Base-by-base conservation (phyloP, 495 filamentous ascomycete genomes). In the Tuber microsphaerosporum region DNA sequence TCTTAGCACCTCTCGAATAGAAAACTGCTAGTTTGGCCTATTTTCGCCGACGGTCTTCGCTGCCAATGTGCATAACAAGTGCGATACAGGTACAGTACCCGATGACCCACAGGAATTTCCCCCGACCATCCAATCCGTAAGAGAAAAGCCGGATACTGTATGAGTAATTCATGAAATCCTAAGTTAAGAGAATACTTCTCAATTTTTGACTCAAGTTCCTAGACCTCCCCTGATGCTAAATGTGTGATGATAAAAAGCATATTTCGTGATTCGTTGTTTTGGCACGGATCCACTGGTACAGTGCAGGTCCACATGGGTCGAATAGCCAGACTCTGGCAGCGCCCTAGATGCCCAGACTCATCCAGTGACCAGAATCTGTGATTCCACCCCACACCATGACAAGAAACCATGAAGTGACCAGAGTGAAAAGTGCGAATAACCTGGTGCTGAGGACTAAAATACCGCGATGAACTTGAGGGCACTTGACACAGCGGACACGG, bases 401-500 rank as follows among this genome's bases (percentile, higher is more conserved):
- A 31, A 17, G n/a, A 61, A 31, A 16, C 56, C 56, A 14, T 26
- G n/a, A 31, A 31, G 56, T 31, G 56, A 31, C 56, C 26, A 16
- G 56, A n/a, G 56, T 61, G 26, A 61, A 61, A 61, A 0, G n/a
- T 61, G 56, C n/a, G n/a, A 26, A 61, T 61, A 61, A 31, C 56
- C 26, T 31, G 3, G 56, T 61, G 44, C 73, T 51, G 76, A 79
- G 70, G 74, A 75, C 39, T 77, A 65, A 75, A 79, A 76, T 79
- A 17, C 73, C 70, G 76, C 72, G 74, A 70, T 74, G 76, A 65
- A 71, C 65, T 16, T 61, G 56, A 16, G n/a, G n/a, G 12, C 10
- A 31, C 51, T 56, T 26, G 56, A 61, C 9, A 31, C 31, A n/a
- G 56, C 56, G 3, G 26, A 61, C n/a, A 31, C 2, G n/a, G 26